These are phyloP conservation scores for Plectosphaerella plurivora DNA, from an alignment of 2,329 filamentous ascomycete species.

Conservation along the genomic window DNA sequence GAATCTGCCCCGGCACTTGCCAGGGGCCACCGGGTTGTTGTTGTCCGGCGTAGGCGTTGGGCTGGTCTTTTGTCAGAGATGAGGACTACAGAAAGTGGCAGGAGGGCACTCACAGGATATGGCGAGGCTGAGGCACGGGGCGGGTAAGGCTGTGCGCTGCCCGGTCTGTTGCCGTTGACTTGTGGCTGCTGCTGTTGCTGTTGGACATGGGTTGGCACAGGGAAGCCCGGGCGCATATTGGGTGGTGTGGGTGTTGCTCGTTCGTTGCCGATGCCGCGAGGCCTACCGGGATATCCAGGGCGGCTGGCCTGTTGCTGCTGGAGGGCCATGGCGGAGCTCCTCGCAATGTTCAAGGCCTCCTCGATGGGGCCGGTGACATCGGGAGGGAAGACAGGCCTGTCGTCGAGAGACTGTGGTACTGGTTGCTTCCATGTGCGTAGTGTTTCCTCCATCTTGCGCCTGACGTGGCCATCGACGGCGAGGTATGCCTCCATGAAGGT, in stretches of 20 bases:
- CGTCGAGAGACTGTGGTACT: conserved; percentile 87
- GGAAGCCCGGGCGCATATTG: conserved; percentile 32
- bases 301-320: conserved; percentile 48
- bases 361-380: conserved; percentile 90
- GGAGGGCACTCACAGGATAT: conserved; percentile 1
- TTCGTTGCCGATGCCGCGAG: conserved; percentile 44
- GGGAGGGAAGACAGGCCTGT: conserved; percentile 83
- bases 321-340: conserved; percentile 46
- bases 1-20: background rate
- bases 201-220: conserved; percentile 28
- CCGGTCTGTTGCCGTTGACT: conserved; percentile 20
- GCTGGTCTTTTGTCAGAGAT: conserved; percentile 1
- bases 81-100: background rate
- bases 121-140: background rate
- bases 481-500: conserved; percentile 98
- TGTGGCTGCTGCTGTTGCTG: conserved; percentile 9
- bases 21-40: background rate
- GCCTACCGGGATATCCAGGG: conserved; percentile 3
- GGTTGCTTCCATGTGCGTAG: conserved; percentile 97
- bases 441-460: conserved; percentile 94
- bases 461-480: conserved; percentile 75
- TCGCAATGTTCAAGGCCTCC: conserved; percentile 83
- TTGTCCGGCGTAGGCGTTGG: background rate
- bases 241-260: conserved; percentile 74
- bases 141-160: conserved; percentile 10